A percentile compares a stretch with the other conserved stretches of the same genome.
These are phyloP conservation scores for Calonectria pauciramosa DNA, from an alignment of 2,329 filamentous ascomycete genomes.

Conservation along the genomic window DNA sequence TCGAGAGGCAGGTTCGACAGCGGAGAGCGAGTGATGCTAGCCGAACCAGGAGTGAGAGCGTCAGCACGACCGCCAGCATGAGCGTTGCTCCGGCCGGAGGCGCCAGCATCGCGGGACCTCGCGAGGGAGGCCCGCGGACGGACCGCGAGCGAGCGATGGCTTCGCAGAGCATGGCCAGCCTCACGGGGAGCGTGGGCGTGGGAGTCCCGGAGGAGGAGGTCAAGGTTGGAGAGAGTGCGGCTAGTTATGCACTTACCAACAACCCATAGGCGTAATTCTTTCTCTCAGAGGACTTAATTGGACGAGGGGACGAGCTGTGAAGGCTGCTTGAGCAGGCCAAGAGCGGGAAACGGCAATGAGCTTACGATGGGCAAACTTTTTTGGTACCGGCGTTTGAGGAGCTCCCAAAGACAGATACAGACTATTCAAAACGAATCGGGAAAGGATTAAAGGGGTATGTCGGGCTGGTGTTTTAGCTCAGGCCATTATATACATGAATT, in stretches of 20 bases:
- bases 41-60: slow-evolving; percentile 64
- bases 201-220: slow-evolving; percentile 73
- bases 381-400: slow-evolving; percentile 41
- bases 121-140: slow-evolving; percentile 51
- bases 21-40: slow-evolving; percentile 62
- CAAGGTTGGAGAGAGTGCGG: slow-evolving; percentile 73
- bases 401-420: slow-evolving; percentile 31
- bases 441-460: neutral
- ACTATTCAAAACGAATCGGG: slow-evolving; percentile 7
- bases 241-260: slow-evolving; percentile 56
- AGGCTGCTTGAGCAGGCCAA: neutral
- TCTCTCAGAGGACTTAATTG: neutral
- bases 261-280: slow-evolving; percentile 23
- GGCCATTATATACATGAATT: neutral
- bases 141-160: slow-evolving; percentile 58
- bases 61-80: slow-evolving; percentile 66
- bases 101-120: slow-evolving; percentile 61
- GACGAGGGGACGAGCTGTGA: neutral
- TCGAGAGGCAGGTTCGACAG: slow-evolving; percentile 69
- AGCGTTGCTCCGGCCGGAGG: slow-evolving; percentile 54
- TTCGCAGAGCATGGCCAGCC: slow-evolving; percentile 60
- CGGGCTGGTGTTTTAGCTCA: neutral
- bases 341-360: slow-evolving; percentile 32
- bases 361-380: slow-evolving; percentile 31
- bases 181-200: slow-evolving; percentile 62